Evolutionary conservation across 164 flowering plant species (phyloP), one percentile per base, ranked within the genome.

Genomic region (Vitis riparia): DNA sequence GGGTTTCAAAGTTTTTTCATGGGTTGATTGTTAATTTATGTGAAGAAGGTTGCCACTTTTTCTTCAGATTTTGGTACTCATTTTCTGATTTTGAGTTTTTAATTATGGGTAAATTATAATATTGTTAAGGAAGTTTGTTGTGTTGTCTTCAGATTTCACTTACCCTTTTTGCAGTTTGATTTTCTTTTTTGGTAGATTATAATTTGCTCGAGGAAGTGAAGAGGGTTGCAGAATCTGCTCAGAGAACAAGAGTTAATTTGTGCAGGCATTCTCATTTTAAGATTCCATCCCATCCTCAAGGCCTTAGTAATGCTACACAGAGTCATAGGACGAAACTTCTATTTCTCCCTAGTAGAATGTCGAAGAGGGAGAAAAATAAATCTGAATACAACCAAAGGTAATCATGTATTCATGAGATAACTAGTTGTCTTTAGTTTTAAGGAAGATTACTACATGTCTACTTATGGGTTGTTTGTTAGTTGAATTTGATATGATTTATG

Each of bases 191-290:
- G 14, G 5, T 66, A 91, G 94, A 91, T 71, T 91, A 88, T 70
- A 78, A 84, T 71, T 75, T 92, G 77, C 85, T 92, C 5, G 93
- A 92, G 83, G 97, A 91, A 63, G 76, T 85, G 56, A 92, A 91
- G 80, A 81, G 89, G 77, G 81, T 84, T 7, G 87, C 92, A 57
- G 97, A 91, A 59, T 87, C 93, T 69, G 93, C 97, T 5, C 78
- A 75, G 77, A 83, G 92, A 70, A 68, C 16, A 71, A 80, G 93
- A 74, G 32, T 73, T 17, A 83, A 79, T 52, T 55, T 89, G 37
- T 70, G 86, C 47, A 78, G 77, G 5, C 53, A 75, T 71, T 32
- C 66, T 57, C 66, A 75, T 62, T 84, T 64, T 74, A 80, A 57
- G 82, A 72, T 84, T 4, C 92, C 91, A 2, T 30, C 6, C 44